Evolutionary conservation across 2,329 filamentous ascomycete genomes (phyloP), one percentile per base, ranked within the genome.

Genomic region (Pezicula neosporulosa): DNA sequence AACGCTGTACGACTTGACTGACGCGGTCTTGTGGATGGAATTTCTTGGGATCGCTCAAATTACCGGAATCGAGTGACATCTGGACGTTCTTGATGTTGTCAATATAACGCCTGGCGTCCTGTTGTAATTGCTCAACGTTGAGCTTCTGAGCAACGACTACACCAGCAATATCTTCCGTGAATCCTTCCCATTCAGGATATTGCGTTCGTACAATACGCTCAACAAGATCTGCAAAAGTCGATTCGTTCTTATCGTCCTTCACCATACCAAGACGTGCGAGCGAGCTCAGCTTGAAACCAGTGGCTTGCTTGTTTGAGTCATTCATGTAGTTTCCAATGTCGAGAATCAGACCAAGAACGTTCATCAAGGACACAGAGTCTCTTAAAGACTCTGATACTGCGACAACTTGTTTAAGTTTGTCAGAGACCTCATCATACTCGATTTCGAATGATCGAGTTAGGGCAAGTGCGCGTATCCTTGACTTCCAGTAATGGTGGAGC

Each of bases 311-410:
- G 74, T 97, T 97, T 50, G 92, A 87, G 67, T 97, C 94, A 76
- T 99, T 99, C 94, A 99, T 99, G 78, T 96, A 99, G 71, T 99
- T 99, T 70, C 94, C 94, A 65, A 99, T 96, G 69, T 97, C 93
- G 63, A 99, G 77, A 70, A 99, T 99, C 56, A 97, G 80, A 53
- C 93, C 92, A 51, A 99, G 82, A 44, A 99, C 91, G 59, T 96
- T 97, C 86, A 97, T 96, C 63, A 99, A 74, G 24, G 90, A 88
- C 24, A 96, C 90, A 1, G 92, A 97, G 66, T 96, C 91, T 44
- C 93, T 83, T 49, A 99, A 75, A 9, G 90, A 89, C 72, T 97
- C 93, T 4, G 92, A 93, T 8, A 96, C 91, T 28, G 76, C 75
- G 35, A 95, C 88, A n/a, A 99, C 84, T 55, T 94, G 85, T 58